A percentile compares a stretch with the other conserved stretches of the same genome.
These are phyloP conservation scores for Austroboletus eburneus DNA, from an alignment of 768 basidiomycete species.

Conservation along the genomic window DNA sequence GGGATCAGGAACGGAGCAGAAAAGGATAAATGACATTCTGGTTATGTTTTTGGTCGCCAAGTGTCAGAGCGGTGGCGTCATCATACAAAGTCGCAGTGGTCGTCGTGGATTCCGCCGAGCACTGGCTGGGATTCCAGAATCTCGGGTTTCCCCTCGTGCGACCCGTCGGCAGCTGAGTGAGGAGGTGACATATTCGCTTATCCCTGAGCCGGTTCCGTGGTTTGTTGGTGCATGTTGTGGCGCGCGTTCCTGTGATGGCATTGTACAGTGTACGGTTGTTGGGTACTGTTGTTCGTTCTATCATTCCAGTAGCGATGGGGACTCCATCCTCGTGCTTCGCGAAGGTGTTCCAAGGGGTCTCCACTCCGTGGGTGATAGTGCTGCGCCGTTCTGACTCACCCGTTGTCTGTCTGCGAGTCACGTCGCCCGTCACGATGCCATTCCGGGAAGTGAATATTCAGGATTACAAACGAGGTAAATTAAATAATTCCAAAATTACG, in stretches of 20 bases:
- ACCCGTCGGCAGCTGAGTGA: constrained; percentile 10
- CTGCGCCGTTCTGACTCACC: constrained; percentile 21
- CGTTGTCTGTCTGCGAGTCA: constrained; percentile 1
- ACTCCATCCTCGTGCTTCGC: constrained; percentile 7
- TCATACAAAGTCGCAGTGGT: neutral
- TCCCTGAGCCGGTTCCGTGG: constrained; percentile 26
- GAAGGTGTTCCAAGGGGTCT: constrained; percentile 8
- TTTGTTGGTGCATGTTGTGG: constrained; percentile 12
- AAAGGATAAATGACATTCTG: constrained; percentile 14
- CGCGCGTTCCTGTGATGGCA: constrained; percentile 26
- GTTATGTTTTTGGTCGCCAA: neutral
- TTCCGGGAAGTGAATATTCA: too few species aligned
- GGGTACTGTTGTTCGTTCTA: constrained; percentile 9
- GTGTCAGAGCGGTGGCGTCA: neutral
- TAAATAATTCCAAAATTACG: constrained; percentile 19
- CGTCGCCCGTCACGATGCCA: constrained; percentile 11
- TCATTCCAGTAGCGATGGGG: constrained; percentile 11
- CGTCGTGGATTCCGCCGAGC: constrained; percentile 7
- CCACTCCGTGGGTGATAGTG: constrained; percentile 13
- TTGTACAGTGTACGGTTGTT: neutral
- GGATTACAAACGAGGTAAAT: too few species aligned
- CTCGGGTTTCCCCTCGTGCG: constrained; percentile 9
- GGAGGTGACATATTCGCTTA: constrained; percentile 14
- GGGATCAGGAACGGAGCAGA: constrained; percentile 16
- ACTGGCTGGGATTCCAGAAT: constrained; percentile 7